Conservation (phyloP, 1,284 basidiomycete species). For the Tilletiopsis washingtonensis region DNA sequence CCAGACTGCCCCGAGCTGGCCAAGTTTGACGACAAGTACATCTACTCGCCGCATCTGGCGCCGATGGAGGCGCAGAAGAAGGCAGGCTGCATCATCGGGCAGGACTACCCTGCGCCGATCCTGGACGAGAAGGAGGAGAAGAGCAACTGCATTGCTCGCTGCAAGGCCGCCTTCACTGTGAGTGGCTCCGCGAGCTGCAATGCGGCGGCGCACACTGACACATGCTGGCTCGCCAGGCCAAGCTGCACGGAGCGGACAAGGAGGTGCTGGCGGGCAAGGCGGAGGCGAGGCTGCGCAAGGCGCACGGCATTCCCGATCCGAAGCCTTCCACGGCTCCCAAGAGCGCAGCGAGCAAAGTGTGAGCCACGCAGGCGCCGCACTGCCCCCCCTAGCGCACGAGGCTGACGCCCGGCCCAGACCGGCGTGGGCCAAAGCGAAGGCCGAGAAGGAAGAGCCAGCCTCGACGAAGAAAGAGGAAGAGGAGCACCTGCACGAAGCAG, state of each 20-base stretch:
- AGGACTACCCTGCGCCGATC: conserved; percentile 36
- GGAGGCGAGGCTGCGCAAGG: conserved; percentile 25
- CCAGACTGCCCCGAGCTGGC: conserved; percentile 49
- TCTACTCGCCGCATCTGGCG: conserved; percentile 33
- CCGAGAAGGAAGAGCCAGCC: too few relatives aligned
- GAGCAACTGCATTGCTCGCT: conserved; percentile 20
- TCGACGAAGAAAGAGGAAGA: too few relatives aligned
- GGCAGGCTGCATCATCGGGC: conserved; percentile 33
- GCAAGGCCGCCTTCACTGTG: conserved; percentile 21
- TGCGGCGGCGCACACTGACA: too few relatives aligned
- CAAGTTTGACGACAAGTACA: conserved; percentile 37
- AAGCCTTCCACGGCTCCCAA: too few relatives aligned
- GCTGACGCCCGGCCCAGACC: too few relatives aligned
- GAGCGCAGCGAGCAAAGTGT: too few relatives aligned
- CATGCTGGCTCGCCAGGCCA: conserved; percentile 7
- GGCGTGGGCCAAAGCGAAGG: too few relatives aligned
- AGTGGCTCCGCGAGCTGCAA: not conserved
- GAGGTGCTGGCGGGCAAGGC: conserved; percentile 33
- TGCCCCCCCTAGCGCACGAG: too few relatives aligned
- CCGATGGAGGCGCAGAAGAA: conserved; percentile 32
- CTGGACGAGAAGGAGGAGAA: conserved; percentile 39
- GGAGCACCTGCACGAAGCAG: too few relatives aligned
- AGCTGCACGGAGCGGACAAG: conserved; percentile 22
- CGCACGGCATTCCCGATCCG: conserved; percentile 21
- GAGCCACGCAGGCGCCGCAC: too few relatives aligned